These are phyloP conservation scores for Cadophora luteo-olivacea DNA, from an alignment of 2,329 filamentous ascomycete species.

Conservation along the genomic window DNA sequence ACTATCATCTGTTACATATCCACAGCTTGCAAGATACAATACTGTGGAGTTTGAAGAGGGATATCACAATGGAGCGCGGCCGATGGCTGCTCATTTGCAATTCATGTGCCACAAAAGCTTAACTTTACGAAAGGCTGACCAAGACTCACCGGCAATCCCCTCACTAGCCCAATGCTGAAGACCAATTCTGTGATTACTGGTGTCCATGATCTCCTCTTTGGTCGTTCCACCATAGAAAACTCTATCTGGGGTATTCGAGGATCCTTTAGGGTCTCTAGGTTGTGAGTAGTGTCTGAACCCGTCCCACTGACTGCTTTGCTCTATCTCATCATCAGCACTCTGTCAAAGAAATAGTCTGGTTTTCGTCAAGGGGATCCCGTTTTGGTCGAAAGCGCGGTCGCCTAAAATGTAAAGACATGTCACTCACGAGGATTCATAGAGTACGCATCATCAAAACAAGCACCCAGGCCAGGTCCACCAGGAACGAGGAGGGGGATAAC, in stretches of 20 bases:
- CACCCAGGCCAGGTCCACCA: conserved; percentile 41
- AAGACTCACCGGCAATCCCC: conserved; percentile 50
- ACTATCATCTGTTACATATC: not conserved
- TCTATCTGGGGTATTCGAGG: conserved; percentile 43
- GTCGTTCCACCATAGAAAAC: conserved; percentile 58
- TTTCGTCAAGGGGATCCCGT: too few species aligned
- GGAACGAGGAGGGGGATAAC: conserved; percentile 54
- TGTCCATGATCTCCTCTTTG: conserved; percentile 52
- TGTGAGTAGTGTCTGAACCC: conserved; percentile 57
- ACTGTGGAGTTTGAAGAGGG: not conserved
- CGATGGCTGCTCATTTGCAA: too few species aligned
- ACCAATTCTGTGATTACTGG: conserved; percentile 52
- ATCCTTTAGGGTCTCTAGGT: conserved; percentile 42
- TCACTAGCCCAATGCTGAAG: conserved; percentile 56
- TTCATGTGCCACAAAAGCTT: not conserved
- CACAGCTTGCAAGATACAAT: not conserved
- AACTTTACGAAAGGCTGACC: not conserved
- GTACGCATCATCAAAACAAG: conserved; percentile 57
- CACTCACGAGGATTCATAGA: conserved; percentile 54
- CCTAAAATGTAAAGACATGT: not conserved
- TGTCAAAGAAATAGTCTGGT: not conserved
- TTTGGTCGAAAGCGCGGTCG: not conserved
- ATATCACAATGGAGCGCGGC: too few species aligned
- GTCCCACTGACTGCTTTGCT: conserved; percentile 60
- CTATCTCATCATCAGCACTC: conserved; percentile 21